Percentiles rank a stretch among this genome's conserved stretches.
These are phyloP conservation scores for Beauveria australis DNA, from an alignment of 2,329 filamentous ascomycete species.

Conservation along the genomic window DNA sequence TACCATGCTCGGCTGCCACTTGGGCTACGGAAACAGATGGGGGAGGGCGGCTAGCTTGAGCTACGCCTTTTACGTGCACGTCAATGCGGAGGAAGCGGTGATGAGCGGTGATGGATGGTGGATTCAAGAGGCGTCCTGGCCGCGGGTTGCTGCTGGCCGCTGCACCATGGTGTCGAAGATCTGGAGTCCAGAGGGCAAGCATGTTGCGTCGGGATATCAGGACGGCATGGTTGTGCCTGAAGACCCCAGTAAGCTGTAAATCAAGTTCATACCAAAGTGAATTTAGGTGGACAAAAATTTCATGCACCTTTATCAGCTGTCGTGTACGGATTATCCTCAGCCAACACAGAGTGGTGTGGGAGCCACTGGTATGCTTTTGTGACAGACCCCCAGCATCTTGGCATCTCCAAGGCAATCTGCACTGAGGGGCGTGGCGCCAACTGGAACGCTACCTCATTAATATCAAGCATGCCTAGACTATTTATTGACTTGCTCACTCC, in stretches of 20 bases:
- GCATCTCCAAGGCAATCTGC: not conserved
- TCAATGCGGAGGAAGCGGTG: constrained; percentile 38
- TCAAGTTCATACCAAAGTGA: no score
- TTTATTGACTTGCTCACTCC: not conserved
- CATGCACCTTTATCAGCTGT: no score
- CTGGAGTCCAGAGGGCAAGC: constrained; percentile 45
- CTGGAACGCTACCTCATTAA: not conserved
- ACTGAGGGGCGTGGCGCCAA: not conserved
- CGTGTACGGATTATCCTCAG: no score
- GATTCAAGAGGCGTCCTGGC: constrained; percentile 44
- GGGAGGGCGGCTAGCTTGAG: constrained; percentile 38
- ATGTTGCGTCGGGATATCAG: constrained; percentile 47
- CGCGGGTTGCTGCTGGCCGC: constrained; percentile 37
- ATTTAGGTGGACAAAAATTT: no score
- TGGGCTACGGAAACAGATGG: constrained; percentile 36
- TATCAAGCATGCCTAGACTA: not conserved
- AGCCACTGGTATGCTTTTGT: no score
- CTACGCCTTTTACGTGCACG: constrained; percentile 45
- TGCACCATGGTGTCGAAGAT: constrained; percentile 41
- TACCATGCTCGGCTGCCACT: constrained; percentile 41
- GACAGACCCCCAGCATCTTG: no score
- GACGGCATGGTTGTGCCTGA: constrained; percentile 33
- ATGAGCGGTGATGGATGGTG: constrained; percentile 44
- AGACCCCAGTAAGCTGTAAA: not conserved
- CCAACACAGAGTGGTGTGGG: no score